phyloP scores from a whole-genome alignment of 148 eudicot species.

The Camellia sinensis region DNA sequence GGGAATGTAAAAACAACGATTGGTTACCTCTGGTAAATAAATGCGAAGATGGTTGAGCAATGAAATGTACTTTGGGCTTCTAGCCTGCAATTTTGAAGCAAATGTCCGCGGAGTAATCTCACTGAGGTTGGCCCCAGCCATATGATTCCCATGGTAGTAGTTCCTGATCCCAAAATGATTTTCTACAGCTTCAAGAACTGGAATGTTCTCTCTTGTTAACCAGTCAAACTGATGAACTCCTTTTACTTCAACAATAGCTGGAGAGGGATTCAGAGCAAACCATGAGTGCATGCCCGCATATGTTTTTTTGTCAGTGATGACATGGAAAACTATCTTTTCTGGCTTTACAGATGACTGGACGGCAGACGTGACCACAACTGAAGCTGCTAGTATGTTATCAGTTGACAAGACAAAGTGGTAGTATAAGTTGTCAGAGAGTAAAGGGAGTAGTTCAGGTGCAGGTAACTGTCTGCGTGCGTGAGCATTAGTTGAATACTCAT shows the following conservation, averaged over 20 bases:
- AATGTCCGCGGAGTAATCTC: constrained; percentile 82
- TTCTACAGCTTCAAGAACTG: constrained; percentile 98
- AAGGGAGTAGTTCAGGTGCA: constrained; percentile 86
- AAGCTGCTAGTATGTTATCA: constrained; percentile 93
- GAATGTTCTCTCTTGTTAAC: constrained; percentile 96
- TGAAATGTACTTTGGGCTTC: constrained; percentile 98
- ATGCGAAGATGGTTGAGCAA: constrained; percentile 96
- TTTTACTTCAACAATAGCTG: constrained; percentile 93
- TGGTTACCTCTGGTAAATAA: constrained; percentile 91
- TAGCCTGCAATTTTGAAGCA: constrained; percentile 92
- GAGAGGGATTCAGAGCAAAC: constrained; percentile 89
- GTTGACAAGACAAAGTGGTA: constrained; percentile 81
- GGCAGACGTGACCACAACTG: constrained; percentile 88
- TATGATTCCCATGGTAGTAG: constrained; percentile 94
- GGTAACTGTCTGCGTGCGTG: constrained; percentile 96
- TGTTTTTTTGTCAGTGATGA: constrained; percentile 98
- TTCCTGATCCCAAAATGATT: constrained; percentile 73
- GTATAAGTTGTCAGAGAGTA: constrained; percentile 83
- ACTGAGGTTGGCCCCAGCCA: constrained; percentile 84
- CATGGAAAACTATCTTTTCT: constrained; percentile 86
- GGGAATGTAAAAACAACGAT: constrained; percentile 8
- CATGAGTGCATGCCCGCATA: constrained; percentile 99
- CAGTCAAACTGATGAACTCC: constrained; percentile 99
- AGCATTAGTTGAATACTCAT: constrained; percentile 98
- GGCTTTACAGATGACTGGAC: constrained; percentile 73